phyloP scores from a whole-genome alignment of 2,329 filamentous ascomycete genomes.

The Nemania abortiva region DNA sequence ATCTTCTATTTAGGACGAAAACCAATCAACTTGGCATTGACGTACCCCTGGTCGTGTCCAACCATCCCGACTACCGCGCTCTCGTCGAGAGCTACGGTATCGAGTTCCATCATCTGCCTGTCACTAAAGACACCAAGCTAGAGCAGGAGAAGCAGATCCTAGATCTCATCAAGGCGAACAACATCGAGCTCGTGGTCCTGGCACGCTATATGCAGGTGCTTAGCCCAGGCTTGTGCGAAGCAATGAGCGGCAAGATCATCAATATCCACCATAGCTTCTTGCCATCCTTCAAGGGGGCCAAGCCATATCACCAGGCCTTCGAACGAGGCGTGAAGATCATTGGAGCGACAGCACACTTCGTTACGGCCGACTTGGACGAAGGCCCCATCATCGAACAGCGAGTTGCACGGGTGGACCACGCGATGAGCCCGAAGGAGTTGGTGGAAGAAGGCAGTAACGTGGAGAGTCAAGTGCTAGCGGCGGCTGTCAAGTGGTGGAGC shows the following conservation, averaged over 20 bases:
- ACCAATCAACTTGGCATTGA: constrained; percentile 80
- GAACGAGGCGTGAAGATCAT: constrained; percentile 91
- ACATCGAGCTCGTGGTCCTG: constrained; percentile 82
- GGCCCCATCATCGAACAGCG: constrained; percentile 91
- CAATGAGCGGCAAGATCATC: constrained; percentile 89
- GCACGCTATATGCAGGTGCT: constrained; percentile 92
- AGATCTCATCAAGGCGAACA: constrained; percentile 74
- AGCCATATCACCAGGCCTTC: constrained; percentile 89
- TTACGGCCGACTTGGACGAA: constrained; percentile 86
- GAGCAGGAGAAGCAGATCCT: constrained; percentile 79
- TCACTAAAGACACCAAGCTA: constrained; percentile 81
- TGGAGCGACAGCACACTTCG: constrained; percentile 86
- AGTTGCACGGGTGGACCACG: constrained; percentile 80
- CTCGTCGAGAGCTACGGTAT: constrained; percentile 81
- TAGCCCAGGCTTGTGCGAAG: constrained; percentile 77
- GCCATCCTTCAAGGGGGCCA: constrained; percentile 88
- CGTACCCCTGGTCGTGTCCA: constrained; percentile 82
- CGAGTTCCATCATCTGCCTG: constrained; percentile 83
- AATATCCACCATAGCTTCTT: constrained; percentile 92
- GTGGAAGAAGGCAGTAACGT: constrained; percentile 86
- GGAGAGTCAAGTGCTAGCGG: constrained; percentile 84
- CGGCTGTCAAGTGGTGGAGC: constrained; percentile 86
- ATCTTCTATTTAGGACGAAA: constrained; percentile 83
- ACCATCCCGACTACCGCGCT: constrained; percentile 79
- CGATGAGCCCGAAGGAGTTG: constrained; percentile 79